A percentile compares a stretch with the other conserved stretches of the same genome.
Evolutionary conservation across 2,329 filamentous ascomycete genomes (phyloP).

Genomic region (Colletotrichum musicola): DNA sequence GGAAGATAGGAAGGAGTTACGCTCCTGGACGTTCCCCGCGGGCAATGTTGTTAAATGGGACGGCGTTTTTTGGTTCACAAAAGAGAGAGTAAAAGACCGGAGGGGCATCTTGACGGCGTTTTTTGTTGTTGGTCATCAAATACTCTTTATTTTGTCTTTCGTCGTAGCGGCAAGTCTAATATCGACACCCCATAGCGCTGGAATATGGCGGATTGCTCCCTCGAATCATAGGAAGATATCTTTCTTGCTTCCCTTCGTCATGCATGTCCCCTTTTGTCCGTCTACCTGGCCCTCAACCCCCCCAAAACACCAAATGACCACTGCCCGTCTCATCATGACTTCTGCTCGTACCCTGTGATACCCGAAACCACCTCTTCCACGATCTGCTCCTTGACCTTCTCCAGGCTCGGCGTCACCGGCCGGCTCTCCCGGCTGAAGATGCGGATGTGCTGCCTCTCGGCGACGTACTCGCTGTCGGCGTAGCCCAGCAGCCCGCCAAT

Average conservation of each 20-base stretch:
- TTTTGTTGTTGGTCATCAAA: slow-evolving; percentile 32
- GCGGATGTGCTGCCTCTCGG: slow-evolving; percentile 87
- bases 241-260: background rate
- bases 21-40: background rate
- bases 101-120: slow-evolving; percentile 37
- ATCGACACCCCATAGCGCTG: background rate
- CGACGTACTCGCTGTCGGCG: slow-evolving; percentile 94
- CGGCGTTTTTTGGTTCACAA: slow-evolving; percentile 31
- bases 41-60: slow-evolving; percentile 17
- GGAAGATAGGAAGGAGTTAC: background rate
- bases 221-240: background rate
- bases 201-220: slow-evolving; percentile 15
- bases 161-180: slow-evolving; percentile 19
- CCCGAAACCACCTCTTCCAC: slow-evolving; percentile 37
- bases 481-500: slow-evolving; percentile 88
- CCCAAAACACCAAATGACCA: no score
- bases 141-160: slow-evolving; percentile 24
- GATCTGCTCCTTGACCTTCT: slow-evolving; percentile 40
- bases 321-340: slow-evolving; percentile 6
- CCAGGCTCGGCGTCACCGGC: slow-evolving; percentile 61
- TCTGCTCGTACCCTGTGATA: slow-evolving; percentile 43
- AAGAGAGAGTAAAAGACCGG: slow-evolving; percentile 31
- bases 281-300: background rate
- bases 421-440: slow-evolving; percentile 72
- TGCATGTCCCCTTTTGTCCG: background rate